A percentile compares a stretch with the other conserved stretches of the same genome.
phyloP scores from a whole-genome alignment of 2,329 filamentous ascomycete species.

The Hypoxylon sp. region DNA sequence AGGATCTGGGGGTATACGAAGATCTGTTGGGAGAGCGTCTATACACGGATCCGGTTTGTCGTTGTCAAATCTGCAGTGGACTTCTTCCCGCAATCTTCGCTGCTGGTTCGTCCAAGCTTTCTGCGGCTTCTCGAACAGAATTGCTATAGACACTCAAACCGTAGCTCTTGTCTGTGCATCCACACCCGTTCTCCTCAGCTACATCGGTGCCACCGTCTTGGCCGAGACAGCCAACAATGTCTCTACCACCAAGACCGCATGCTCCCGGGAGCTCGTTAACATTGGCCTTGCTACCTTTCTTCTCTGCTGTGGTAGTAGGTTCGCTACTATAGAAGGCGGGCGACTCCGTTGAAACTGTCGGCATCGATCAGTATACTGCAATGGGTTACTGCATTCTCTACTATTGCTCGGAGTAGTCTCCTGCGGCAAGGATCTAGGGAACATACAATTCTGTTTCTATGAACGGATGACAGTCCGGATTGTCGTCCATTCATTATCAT shows the following conservation, averaged over 20 bases:
- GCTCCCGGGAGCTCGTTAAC: constrained; percentile 46
- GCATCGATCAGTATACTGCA: constrained; percentile 52
- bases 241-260: constrained; percentile 56
- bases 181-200: constrained; percentile 60
- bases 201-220: constrained; percentile 59
- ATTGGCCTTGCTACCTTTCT: constrained; percentile 47
- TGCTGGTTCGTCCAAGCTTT: constrained; percentile 57
- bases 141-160: constrained; percentile 53
- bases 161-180: constrained; percentile 58
- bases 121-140: constrained; percentile 49
- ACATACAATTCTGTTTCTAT: constrained; percentile 55
- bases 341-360: constrained; percentile 49
- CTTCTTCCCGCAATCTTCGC: constrained; percentile 62
- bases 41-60: constrained; percentile 62
- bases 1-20: constrained; percentile 63
- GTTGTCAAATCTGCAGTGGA: constrained; percentile 60
- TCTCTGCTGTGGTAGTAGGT: constrained; percentile 56
- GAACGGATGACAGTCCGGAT: constrained; percentile 50
- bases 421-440: constrained; percentile 62
- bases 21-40: constrained; percentile 59
- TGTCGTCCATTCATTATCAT: constrained; percentile 57
- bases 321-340: constrained; percentile 55
- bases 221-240: constrained; percentile 58
- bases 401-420: constrained; percentile 61
- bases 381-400: constrained; percentile 58